Conservation (phyloP, 176 grass and related monocot genomes). For the Dendrocalamus sinicus region DNA sequence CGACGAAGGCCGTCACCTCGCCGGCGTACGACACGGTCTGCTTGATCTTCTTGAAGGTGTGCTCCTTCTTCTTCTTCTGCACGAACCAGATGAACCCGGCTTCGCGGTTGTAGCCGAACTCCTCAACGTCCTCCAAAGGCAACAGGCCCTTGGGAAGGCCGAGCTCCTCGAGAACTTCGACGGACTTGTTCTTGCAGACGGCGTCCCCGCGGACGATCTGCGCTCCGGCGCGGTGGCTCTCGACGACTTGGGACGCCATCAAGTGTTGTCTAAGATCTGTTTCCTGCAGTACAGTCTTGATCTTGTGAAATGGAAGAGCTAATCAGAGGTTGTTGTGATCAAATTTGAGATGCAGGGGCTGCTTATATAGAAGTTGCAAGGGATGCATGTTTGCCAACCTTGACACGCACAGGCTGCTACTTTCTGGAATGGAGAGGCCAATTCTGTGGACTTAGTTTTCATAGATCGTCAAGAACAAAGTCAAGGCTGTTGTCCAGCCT, state of each 20-base stretch:
- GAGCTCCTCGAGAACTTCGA: constrained; percentile 34
- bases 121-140: constrained; percentile 41
- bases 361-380: constrained; percentile 7
- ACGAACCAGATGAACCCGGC: constrained; percentile 41
- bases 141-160: constrained; percentile 44
- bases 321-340: not conserved
- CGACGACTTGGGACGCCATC: constrained; percentile 21
- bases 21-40: constrained; percentile 26
- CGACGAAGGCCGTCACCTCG: not conserved
- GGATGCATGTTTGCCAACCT: not conserved
- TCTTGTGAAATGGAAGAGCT: not conserved
- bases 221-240: not conserved
- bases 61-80: not conserved
- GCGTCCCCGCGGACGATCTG: not conserved
- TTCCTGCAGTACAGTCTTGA: no score
- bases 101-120: constrained; percentile 40
- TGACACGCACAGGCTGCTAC: not conserved
- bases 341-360: not conserved
- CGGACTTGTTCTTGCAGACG: constrained; percentile 36
- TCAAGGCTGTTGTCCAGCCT: not conserved
- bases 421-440: not conserved
- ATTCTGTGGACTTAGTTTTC: not conserved
- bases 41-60: constrained; percentile 46
- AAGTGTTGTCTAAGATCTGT: not conserved
- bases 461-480: no score